These are phyloP conservation scores for Aspergillus phoenicis DNA, from an alignment of 2,329 filamentous ascomycete species.

Conservation along the genomic window DNA sequence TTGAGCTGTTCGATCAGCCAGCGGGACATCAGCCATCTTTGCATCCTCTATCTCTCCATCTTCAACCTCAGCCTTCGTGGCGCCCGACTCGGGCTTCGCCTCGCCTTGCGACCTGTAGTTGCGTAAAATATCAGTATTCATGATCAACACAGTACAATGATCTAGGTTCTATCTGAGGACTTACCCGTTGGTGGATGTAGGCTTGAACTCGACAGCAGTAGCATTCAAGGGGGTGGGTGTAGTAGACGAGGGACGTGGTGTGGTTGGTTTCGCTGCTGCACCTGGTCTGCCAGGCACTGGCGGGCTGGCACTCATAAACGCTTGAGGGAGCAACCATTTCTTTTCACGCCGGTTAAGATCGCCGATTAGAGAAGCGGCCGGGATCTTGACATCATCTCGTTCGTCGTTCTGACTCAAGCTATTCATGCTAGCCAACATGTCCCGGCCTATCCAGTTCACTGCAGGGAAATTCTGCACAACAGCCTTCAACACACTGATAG, in stretches of 20 bases:
- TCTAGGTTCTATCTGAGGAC: conserved; percentile 23
- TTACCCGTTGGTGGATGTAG: conserved; percentile 37
- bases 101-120: conserved; percentile 32
- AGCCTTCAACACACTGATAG: conserved; percentile 83
- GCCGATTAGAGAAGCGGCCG: conserved; percentile 53
- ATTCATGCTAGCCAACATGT: conserved; percentile 48
- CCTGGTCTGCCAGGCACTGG: conserved; percentile 19
- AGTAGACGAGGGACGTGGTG: conserved; percentile 31
- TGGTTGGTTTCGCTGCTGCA: conserved; percentile 28
- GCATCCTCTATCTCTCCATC: conserved; percentile 52
- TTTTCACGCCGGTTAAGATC: conserved; percentile 53
- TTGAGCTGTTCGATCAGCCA: conserved; percentile 16
- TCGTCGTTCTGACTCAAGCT: conserved; percentile 48
- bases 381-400: conserved; percentile 53
- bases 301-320: conserved; percentile 44
- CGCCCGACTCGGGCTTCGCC: conserved; percentile 23
- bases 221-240: conserved; percentile 45
- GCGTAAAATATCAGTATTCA: conserved; percentile 23
- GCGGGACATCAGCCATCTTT: conserved; percentile 42
- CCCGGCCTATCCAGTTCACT: conserved; percentile 79
- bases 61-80: conserved; percentile 43
- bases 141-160: not conserved
- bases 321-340: conserved; percentile 52
- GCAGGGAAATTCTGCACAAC: conserved; percentile 82
- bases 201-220: conserved; percentile 46